Percentiles rank a stretch among this genome's conserved stretches.
Evolutionary conservation across 148 eudicot species (phyloP).

Genomic region (Cornus florida): DNA sequence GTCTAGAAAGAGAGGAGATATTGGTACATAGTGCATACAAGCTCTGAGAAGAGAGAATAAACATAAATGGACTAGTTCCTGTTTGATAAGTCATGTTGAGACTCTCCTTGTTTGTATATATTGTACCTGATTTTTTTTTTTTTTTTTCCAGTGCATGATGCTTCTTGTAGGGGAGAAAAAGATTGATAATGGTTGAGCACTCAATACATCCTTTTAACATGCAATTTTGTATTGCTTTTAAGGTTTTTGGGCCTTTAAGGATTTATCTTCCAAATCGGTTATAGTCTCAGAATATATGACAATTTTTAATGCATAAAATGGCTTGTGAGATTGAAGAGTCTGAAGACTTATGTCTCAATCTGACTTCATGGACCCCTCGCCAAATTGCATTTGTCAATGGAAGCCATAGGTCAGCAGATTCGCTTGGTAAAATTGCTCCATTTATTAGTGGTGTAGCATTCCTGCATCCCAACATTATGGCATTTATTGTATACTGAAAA

Average conservation of each 20-base stretch:
- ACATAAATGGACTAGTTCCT: neutral
- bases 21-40: neutral
- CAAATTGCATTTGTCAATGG: neutral
- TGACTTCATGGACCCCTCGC: neutral
- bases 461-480: neutral
- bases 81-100: neutral
- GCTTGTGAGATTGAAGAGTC: constrained; percentile 42
- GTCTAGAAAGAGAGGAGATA: neutral
- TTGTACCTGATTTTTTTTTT: neutral
- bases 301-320: neutral
- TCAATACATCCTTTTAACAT: neutral
- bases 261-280: no score
- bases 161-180: no score
- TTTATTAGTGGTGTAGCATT: neutral
- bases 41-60: neutral
- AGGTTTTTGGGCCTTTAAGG: neutral
- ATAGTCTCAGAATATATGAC: neutral
- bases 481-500: neutral
- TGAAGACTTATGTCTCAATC: neutral
- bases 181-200: neutral
- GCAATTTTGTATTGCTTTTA: neutral
- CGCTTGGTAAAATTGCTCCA: neutral
- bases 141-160: neutral
- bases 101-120: neutral
- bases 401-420: neutral